Conservation (phyloP, 306 rosid species). For the Trifolium repens region DNA sequence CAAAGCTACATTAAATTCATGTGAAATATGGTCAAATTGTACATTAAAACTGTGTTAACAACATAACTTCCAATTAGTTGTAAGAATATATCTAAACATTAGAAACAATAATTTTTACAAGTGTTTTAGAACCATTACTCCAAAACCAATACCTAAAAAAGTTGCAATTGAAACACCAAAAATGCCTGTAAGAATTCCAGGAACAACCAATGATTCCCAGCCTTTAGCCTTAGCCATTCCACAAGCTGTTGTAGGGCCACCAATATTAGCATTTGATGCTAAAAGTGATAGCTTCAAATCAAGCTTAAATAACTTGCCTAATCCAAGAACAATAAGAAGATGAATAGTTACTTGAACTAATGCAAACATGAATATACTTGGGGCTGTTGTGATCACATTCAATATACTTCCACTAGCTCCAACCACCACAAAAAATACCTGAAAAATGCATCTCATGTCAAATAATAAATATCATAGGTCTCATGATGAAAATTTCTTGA, state of each 20-base stretch:
- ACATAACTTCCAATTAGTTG: neutral
- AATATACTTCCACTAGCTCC: constrained; percentile 78
- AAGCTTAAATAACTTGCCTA: constrained; percentile 63
- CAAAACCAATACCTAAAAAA: constrained; percentile 70
- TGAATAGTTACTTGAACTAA: constrained; percentile 71
- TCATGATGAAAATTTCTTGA: too few species aligned
- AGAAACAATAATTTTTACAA: constrained; percentile 36
- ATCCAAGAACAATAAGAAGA: constrained; percentile 60
- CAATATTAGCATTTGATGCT: constrained; percentile 86
- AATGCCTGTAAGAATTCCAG: constrained; percentile 75
- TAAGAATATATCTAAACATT: neutral
- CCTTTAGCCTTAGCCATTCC: constrained; percentile 83
- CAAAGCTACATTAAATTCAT: neutral
- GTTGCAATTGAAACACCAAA: constrained; percentile 72
- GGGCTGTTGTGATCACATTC: constrained; percentile 66
- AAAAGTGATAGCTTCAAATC: constrained; percentile 66
- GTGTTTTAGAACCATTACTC: constrained; percentile 59
- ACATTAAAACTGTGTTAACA: neutral
- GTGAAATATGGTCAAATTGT: neutral
- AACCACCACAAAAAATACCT: constrained; percentile 69
- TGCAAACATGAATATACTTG: constrained; percentile 71
- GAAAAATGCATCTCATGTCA: neutral
- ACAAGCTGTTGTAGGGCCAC: constrained; percentile 88
- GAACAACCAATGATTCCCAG: constrained; percentile 74
- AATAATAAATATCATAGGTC: too few species aligned